Evolutionary conservation across 768 basidiomycete species (phyloP).

Genomic region (Cubamyces sp.): DNA sequence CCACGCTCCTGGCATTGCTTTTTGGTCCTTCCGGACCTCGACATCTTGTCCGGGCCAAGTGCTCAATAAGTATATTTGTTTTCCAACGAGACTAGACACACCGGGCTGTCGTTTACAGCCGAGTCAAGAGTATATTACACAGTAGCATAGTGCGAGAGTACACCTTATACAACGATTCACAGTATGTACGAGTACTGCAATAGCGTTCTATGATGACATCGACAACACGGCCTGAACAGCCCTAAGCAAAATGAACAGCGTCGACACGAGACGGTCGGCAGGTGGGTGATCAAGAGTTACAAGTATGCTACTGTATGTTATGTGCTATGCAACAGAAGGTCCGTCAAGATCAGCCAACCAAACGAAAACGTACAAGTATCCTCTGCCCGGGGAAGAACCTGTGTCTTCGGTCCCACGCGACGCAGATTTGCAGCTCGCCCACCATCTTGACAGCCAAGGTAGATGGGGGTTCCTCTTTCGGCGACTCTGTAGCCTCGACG

Average conservation of each 20-base stretch:
- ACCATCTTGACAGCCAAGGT: slow-evolving; percentile 42
- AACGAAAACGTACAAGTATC: slow-evolving; percentile 54
- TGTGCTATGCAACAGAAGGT: neutral
- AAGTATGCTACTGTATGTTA: neutral
- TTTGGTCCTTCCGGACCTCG: neutral
- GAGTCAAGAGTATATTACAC: too few species aligned
- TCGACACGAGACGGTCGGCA: neutral
- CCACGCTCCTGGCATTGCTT: slow-evolving; percentile 26
- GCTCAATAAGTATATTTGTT: too few species aligned
- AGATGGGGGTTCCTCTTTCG: neutral
- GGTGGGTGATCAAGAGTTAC: neutral
- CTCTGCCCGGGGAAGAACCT: slow-evolving; percentile 55
- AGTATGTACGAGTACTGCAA: too few species aligned
- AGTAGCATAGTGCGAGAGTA: too few species aligned
- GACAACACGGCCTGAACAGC: too few species aligned
- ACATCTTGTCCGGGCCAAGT: too few species aligned
- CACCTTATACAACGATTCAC: too few species aligned
- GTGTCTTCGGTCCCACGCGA: slow-evolving; percentile 59
- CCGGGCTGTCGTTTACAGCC: too few species aligned
- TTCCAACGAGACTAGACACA: too few species aligned
- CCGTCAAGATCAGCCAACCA: slow-evolving; percentile 42
- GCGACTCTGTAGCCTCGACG: neutral
- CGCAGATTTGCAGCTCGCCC: slow-evolving; percentile 59
- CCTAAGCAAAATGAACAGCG: too few species aligned
- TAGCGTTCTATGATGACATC: too few species aligned